A percentile compares a stretch with the other conserved stretches of the same genome.
Evolutionary conservation across 257 asterid species (phyloP).

Genomic region (Forsythia suspensa): DNA sequence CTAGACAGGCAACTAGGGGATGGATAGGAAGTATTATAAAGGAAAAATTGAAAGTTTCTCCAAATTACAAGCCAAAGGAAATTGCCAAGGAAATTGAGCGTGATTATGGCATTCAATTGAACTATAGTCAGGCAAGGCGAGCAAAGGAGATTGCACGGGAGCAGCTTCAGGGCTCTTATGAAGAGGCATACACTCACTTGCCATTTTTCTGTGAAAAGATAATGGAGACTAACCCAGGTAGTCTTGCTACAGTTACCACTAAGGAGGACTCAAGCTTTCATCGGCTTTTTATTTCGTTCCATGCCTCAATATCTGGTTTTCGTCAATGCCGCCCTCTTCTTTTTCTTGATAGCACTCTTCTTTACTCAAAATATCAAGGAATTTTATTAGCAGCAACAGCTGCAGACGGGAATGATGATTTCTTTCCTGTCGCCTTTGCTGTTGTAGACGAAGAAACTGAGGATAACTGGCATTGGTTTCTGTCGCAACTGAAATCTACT

Average conservation of each 20-base stretch:
- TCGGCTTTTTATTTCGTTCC: conserved; percentile 78
- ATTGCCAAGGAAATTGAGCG: conserved; percentile 90
- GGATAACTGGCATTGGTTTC: conserved; percentile 96
- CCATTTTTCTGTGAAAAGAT: conserved; percentile 87
- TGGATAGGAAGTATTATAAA: conserved; percentile 96
- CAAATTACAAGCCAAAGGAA: conserved; percentile 90
- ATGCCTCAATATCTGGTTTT: conserved; percentile 88
- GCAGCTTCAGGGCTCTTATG: conserved; percentile 98
- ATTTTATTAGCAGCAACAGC: conserved; percentile 87
- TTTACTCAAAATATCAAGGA: conserved; percentile 94
- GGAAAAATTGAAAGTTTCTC: conserved; percentile 87
- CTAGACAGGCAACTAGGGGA: conserved; percentile 95
- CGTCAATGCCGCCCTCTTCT: conserved; percentile 92
- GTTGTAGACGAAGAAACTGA: conserved; percentile 94
- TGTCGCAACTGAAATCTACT: conserved; percentile 75
- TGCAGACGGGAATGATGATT: conserved; percentile 90
- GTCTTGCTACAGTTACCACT: conserved; percentile 74
- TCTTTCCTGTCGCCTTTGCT: conserved; percentile 89
- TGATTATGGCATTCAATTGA: conserved; percentile 97
- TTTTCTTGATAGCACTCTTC: conserved; percentile 89
- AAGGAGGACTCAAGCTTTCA: conserved; percentile 95
- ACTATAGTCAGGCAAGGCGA: conserved; percentile 98
- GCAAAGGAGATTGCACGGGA: conserved; percentile 98
- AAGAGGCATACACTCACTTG: conserved; percentile 85
- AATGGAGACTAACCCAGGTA: conserved; percentile 92